Evolutionary conservation across 1,284 basidiomycete species (phyloP), one percentile per base, ranked within the genome.

Genomic region (Inonotus obliquus): DNA sequence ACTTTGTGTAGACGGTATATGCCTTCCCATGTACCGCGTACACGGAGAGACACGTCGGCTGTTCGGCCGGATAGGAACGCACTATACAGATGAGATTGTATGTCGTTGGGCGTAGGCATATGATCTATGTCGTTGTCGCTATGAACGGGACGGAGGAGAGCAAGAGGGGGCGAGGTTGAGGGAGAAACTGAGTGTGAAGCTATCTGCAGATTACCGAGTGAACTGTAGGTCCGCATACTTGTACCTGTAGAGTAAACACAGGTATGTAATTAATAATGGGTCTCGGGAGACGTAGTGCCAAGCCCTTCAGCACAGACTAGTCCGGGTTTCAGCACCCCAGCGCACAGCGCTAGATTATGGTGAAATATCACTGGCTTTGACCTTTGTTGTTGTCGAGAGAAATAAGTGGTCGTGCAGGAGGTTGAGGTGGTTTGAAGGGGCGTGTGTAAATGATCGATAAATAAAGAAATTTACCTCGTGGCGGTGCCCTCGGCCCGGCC

Each of bases 1-100:
- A 94, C 87, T 37, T 86, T 81, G 74, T 96, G 93, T 2, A 94
- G 78, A 38, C 78, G 82, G 76, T 94, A 96, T 39, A 85, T 75
- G 1, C 90, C 89, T 55, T 77, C 74, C 92, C 92, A 95, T 4
- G 82, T 76, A 7, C 87, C 89, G 21, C 77, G 75, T 21, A 94
- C 81, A 59, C 81, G 77, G 59, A 96, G 76, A 48, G 85, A 79
- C 63, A 94, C 85, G 73, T 95, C 93, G 17, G 90, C 81, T 1
- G 91, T 91, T 62, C 80, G 81, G 23, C 82, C 84, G 59, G 85
- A 77, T 14, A 93, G 76, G 70, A 95, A 87, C 1, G 90, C 84
- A 56, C 77, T 70, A 72, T 92, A 92, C 29, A 94, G 77, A 72
- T 95, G 92, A 51, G 77, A 76, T 69, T 90, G 87, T 7, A 90